Evolutionary conservation across 371 early-diverging fungal genomes (phyloP), one percentile per base, ranked within the genome.

Genomic region (Aphelidium insulamus): DNA sequence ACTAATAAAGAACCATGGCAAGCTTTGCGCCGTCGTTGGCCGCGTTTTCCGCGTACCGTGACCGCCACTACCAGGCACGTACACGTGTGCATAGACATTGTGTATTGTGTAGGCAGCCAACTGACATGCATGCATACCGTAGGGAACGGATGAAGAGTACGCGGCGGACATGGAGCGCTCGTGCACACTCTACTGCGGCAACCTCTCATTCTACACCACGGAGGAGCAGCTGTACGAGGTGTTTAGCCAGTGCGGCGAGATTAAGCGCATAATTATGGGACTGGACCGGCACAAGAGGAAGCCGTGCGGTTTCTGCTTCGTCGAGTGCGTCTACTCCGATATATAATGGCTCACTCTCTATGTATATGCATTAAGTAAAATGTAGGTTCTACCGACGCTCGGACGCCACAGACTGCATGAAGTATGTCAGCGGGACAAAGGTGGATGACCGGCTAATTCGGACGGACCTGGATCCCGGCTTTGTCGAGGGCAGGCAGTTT

Each of bases 261-360:
- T 98, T 39, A 91, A 91, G 48, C 72, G 92, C 45, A 88, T 94
- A 34, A 91, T 94, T 45, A 95, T 97, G 94, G 98, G 98, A 0
- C 66, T 98, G 9, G 91, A 95, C 54, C 65, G 83, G 15, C 63
- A 69, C 37, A 74, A 74, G 48, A 81, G 80, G 51, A 90, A 91
- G 3, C 97, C 97, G 4, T 98, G 98, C 46, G 98, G 98, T 2
- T 98, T 98, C 51, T 91, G 95, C 45, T 94, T 94, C 64, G 95
- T 94, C 32, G 95, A 91, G 84, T 88, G 68, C 45, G 67, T 54
- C 12, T 10, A 9, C 18, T n/a, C 16, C 18, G 16, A 15, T 14
- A 20, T 6, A 33, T 14, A n/a, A n/a, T n/a, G 15, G 6, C 8
- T 17, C 14, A 14, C 14, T 30, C 14, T 12, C n/a, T n/a, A n/a